phyloP scores from a whole-genome alignment of 345 rosid genomes.

The Erodium maritimum region DNA sequence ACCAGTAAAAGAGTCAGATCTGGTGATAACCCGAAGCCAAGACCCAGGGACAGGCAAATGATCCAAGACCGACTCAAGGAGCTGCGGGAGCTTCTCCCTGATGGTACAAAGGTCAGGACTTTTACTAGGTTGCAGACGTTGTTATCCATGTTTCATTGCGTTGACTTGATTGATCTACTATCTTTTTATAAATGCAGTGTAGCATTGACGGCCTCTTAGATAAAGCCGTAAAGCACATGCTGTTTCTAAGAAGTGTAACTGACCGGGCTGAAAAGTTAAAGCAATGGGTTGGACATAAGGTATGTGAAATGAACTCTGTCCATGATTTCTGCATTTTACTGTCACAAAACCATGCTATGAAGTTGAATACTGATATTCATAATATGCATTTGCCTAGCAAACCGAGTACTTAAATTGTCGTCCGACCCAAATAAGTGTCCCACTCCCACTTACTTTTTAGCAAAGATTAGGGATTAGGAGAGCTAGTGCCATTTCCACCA shows the following conservation, averaged over 20 bases:
- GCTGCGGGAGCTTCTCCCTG: slow-evolving; percentile 56
- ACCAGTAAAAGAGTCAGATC: slow-evolving; percentile 27
- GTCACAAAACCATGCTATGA: too few species aligned
- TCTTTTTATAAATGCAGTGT: slow-evolving; percentile 28
- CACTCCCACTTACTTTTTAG: too few species aligned
- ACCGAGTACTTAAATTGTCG: too few species aligned
- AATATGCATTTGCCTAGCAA: too few species aligned
- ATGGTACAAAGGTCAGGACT: slow-evolving; percentile 36
- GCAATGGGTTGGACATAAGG: slow-evolving; percentile 35
- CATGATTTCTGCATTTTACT: neutral
- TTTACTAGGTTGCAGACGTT: neutral
- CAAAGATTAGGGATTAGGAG: too few species aligned
- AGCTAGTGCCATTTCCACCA: too few species aligned
- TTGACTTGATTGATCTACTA: neutral
- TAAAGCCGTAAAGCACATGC: slow-evolving; percentile 46
- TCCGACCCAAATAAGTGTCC: too few species aligned
- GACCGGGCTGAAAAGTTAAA: slow-evolving; percentile 44
- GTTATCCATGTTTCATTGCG: neutral
- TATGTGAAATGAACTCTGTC: slow-evolving; percentile 9
- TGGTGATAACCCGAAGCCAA: slow-evolving; percentile 34
- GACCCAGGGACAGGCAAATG: slow-evolving; percentile 62
- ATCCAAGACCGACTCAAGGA: slow-evolving; percentile 66
- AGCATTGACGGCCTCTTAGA: slow-evolving; percentile 64
- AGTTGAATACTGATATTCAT: too few species aligned
- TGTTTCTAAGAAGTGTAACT: slow-evolving; percentile 34